phyloP scores from a whole-genome alignment of 225 moss, liverwort and hornwort genomes.

The Antitrichia curtipendula region DNA sequence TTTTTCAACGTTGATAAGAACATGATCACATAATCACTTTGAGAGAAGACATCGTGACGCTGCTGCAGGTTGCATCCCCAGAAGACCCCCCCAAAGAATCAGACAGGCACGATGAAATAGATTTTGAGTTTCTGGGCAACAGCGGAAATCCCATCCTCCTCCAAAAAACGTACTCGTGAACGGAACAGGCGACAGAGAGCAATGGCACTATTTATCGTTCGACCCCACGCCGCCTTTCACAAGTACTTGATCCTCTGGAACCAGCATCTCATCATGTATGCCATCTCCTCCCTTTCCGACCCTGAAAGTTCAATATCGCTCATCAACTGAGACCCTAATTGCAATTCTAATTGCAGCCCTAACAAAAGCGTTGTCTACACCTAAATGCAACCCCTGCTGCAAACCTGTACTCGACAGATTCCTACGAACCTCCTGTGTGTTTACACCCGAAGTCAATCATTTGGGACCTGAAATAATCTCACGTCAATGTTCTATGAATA shows the following conservation, averaged over 20 bases:
- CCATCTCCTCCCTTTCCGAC: neutral
- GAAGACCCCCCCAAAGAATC: neutral
- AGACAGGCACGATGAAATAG: conserved; percentile 25
- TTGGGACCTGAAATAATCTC: neutral
- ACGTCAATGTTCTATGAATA: neutral
- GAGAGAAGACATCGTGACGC: neutral
- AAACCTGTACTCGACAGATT: neutral
- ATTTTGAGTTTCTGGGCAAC: conserved; percentile 34
- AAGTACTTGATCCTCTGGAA: conserved; percentile 27
- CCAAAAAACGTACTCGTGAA: neutral
- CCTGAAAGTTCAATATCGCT: neutral
- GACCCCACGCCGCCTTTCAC: conserved; percentile 16
- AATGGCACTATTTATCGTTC: neutral
- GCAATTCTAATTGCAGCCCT: neutral
- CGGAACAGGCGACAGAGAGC: neutral
- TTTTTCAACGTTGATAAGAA: neutral
- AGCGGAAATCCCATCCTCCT: conserved; percentile 9
- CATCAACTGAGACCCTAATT: neutral
- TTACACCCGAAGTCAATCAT: neutral
- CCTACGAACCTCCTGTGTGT: neutral
- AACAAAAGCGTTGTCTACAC: neutral
- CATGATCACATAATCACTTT: neutral
- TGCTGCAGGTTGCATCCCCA: conserved; percentile 9
- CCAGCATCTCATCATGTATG: conserved; percentile 11
- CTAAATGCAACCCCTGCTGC: neutral